Evolutionary conservation across 805 yeast species (phyloP).

Genomic region (Lipomyces yamanashiensis): DNA sequence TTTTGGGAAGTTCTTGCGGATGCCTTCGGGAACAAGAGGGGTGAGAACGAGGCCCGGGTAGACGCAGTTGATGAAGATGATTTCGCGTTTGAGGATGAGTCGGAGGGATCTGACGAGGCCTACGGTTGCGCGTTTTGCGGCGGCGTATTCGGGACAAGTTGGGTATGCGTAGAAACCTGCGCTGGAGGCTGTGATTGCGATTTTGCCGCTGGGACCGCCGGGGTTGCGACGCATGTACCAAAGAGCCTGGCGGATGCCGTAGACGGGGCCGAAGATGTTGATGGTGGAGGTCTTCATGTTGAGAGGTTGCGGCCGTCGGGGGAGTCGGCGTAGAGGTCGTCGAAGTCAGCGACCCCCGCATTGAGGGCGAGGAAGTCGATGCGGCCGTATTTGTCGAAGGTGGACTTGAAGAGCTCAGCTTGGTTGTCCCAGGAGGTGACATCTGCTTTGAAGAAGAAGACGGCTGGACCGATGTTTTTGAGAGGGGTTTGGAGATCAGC

Average conservation of each 20-base stretch:
- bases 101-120: constrained; percentile 3
- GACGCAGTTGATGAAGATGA: constrained; percentile 1
- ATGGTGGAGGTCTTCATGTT: constrained; percentile 1
- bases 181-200: constrained; percentile 4
- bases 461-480: not conserved
- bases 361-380: constrained; percentile 7
- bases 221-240: constrained; percentile 5
- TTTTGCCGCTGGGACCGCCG: not conserved
- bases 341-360: constrained; percentile 13
- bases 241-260: not conserved
- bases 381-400: not conserved
- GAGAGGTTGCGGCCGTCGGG: not conserved
- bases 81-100: not conserved
- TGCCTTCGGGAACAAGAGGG: not conserved
- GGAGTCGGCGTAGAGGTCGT: not conserved
- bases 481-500: not conserved
- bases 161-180: constrained; percentile 5
- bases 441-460: constrained; percentile 1
- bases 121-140: constrained; percentile 5
- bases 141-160: not conserved
- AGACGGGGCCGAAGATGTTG: not conserved
- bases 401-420: constrained; percentile 8
- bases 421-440: constrained; percentile 8
- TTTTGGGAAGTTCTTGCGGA: not conserved
- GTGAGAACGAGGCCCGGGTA: constrained; percentile 4